Percentiles rank a stretch among this genome's conserved stretches.
Evolutionary conservation across 768 basidiomycete species (phyloP).

Genomic region (Boletus bicolor): DNA sequence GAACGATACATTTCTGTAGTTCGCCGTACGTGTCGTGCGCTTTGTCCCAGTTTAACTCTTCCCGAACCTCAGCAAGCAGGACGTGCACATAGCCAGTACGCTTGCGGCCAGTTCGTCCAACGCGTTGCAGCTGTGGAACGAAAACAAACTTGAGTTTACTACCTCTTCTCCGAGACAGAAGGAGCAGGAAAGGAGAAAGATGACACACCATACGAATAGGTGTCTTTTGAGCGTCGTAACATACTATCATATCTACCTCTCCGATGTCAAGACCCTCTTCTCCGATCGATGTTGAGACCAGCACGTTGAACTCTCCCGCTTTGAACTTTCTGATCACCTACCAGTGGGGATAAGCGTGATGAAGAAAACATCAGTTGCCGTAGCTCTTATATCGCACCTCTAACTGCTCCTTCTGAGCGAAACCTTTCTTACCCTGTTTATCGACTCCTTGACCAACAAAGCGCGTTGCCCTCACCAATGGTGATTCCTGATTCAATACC

Average conservation of each 20-base stretch:
- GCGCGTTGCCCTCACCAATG: slow-evolving; percentile 73
- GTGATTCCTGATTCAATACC: slow-evolving; percentile 68
- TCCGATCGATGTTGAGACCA: slow-evolving; percentile 95
- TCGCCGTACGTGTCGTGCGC: slow-evolving; percentile 83
- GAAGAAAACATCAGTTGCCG: slow-evolving; percentile 1
- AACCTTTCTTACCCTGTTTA: slow-evolving; percentile 82
- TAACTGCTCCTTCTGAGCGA: slow-evolving; percentile 88
- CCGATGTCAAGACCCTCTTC: slow-evolving; percentile 99
- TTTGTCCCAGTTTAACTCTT: slow-evolving; percentile 86
- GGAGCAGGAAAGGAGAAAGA: background rate
- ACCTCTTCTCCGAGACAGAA: background rate
- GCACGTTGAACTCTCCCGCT: slow-evolving; percentile 79
- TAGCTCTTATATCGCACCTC: slow-evolving; percentile 49
- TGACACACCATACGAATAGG: slow-evolving; percentile 87
- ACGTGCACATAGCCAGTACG: slow-evolving; percentile 88
- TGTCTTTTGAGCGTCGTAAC: slow-evolving; percentile 95
- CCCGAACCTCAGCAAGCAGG: slow-evolving; percentile 84
- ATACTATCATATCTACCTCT: slow-evolving; percentile 92
- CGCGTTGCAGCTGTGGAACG: slow-evolving; percentile 76
- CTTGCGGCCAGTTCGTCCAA: slow-evolving; percentile 94
- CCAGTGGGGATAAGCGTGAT: slow-evolving; percentile 5
- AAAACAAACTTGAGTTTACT: slow-evolving; percentile 1
- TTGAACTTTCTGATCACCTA: slow-evolving; percentile 90
- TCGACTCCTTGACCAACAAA: slow-evolving; percentile 92
- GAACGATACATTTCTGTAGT: slow-evolving; percentile 84